Evolutionary conservation across 305 asterid genomes (phyloP).

Genomic region (Fraxinus floribunda): DNA sequence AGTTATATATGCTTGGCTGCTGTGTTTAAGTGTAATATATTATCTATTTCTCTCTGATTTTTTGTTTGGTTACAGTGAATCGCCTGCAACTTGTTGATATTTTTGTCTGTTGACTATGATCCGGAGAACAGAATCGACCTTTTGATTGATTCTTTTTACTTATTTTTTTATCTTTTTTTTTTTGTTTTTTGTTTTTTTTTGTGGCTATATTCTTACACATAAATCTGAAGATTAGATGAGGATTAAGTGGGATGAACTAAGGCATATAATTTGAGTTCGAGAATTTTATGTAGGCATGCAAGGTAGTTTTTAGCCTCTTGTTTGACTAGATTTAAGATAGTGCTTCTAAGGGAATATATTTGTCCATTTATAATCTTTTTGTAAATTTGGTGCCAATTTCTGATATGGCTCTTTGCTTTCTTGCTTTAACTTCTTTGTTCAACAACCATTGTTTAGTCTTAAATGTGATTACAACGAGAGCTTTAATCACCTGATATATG

Average conservation of each 20-base stretch:
- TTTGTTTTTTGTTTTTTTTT: background rate
- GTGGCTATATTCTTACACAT: background rate
- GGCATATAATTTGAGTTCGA: background rate
- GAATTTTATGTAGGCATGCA: background rate
- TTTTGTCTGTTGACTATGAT: background rate
- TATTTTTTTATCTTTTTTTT: background rate
- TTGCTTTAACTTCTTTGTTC: background rate
- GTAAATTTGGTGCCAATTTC: background rate
- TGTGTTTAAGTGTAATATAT: background rate
- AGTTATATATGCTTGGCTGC: background rate
- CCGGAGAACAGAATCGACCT: background rate
- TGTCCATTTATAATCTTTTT: background rate
- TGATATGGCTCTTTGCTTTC: background rate
- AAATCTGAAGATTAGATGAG: background rate
- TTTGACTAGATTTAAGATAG: background rate
- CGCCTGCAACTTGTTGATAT: background rate
- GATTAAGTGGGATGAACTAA: background rate
- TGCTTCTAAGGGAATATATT: background rate
- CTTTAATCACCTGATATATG: background rate
- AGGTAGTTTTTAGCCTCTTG: background rate
- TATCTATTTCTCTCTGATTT: background rate
- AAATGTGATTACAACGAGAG: background rate
- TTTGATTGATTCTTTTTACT: background rate
- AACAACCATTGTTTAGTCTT: background rate
- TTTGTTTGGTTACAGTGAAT: background rate